Conservation (phyloP, 495 filamentous ascomycete species). For the Cercophora sp. region DNA sequence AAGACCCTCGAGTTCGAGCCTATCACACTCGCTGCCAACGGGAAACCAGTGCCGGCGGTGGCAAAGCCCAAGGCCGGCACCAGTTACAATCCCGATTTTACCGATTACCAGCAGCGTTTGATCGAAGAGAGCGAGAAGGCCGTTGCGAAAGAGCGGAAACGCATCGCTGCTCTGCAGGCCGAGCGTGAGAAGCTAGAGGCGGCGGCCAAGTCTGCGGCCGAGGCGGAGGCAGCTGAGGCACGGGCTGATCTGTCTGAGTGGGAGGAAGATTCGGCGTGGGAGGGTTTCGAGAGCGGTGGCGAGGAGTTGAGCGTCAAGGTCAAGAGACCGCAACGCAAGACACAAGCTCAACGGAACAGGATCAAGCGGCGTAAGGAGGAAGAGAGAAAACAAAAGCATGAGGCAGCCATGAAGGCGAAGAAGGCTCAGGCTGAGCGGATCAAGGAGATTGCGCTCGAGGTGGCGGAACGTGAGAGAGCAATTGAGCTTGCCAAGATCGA, state of each 20-base stretch:
- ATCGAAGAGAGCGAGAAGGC: slow-evolving; percentile 70
- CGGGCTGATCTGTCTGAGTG: slow-evolving; percentile 65
- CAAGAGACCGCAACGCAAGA: slow-evolving; percentile 78
- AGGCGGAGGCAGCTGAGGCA: slow-evolving; percentile 61
- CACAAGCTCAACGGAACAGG: slow-evolving; percentile 79
- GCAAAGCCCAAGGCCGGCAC: slow-evolving; percentile 70
- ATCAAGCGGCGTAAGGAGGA: slow-evolving; percentile 81
- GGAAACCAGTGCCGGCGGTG: slow-evolving; percentile 74
- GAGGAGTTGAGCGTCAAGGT: slow-evolving; percentile 61
- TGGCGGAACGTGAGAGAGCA: slow-evolving; percentile 54
- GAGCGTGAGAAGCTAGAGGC: slow-evolving; percentile 53
- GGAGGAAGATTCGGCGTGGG: slow-evolving; percentile 85
- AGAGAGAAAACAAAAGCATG: slow-evolving; percentile 66
- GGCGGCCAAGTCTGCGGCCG: slow-evolving; percentile 51
- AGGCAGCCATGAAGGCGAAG: slow-evolving; percentile 65
- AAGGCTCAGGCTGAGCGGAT: slow-evolving; percentile 62
- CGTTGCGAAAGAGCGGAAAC: slow-evolving; percentile 73
- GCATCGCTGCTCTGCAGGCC: slow-evolving; percentile 61
- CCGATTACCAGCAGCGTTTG: slow-evolving; percentile 75
- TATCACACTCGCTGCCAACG: slow-evolving; percentile 72
- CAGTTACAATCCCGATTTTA: slow-evolving; percentile 87
- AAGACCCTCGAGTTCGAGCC: slow-evolving; percentile 71
- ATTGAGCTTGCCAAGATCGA: slow-evolving; percentile 36
- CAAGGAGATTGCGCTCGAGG: slow-evolving; percentile 59
- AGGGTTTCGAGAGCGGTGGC: slow-evolving; percentile 66